Base-by-base conservation (phyloP, 2,329 filamentous ascomycete species). In the Metarhizium album region DNA sequence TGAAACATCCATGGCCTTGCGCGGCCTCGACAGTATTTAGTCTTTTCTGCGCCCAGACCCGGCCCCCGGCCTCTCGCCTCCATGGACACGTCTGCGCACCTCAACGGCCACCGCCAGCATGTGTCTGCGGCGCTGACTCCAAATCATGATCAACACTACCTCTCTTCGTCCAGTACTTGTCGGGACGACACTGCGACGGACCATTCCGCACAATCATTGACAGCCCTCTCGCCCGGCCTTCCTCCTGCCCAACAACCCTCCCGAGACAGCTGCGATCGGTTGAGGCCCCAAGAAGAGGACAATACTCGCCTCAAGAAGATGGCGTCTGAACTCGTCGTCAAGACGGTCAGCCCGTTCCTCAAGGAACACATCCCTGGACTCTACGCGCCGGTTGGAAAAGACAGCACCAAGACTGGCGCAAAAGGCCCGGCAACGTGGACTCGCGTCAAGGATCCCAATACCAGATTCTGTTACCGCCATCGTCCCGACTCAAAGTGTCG, bases 391-490 rank as follows among this genome's bases (percentile, higher is more conserved):
- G 73, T 89, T 51, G 84, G 86, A 53, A 81, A 81, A 58, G 70
- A 71, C 7, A 72, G 69, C 48, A 48, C 51, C 40, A 48, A 58
- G 11, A 64, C 54, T 46, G 70, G 62, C 43, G 37, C 46, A 7
- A 24, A 48, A 16, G 49, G 46, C 40, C 52, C 48, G 14, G 20
- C 48, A 42, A 46, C 47, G n/a, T 51, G 46, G 52, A 45, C 24
- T 22, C 52, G 46, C 20, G 70, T 72, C 45, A 73, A 67, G 60
- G 79, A 82, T 55, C 78, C 76, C 35, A 95, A 90, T 65, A 94
- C 89, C 59, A 93, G 87, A 66, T 97, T 86, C 71, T 98, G 93
- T 71, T 98, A 98, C 67, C 84, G 93, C 51, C 93, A 98, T 68
- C 79, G 87, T 49, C 93, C 93, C 2, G 93, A 97, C 67, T 82